phyloP scores from a whole-genome alignment of 768 basidiomycete species.

The Terana coerulea region DNA sequence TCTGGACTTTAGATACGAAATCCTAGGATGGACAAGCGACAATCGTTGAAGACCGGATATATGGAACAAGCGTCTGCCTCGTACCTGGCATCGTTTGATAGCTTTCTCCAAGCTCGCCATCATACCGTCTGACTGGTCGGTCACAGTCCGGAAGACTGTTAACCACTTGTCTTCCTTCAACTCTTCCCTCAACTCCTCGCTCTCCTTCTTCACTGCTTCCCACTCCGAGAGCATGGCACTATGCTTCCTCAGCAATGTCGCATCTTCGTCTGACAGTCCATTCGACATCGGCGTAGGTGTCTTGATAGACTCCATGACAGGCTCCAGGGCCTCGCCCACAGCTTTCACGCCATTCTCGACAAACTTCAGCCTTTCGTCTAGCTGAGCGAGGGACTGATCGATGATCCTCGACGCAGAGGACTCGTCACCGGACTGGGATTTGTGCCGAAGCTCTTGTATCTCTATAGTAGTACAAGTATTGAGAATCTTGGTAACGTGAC shows the following conservation, averaged over 20 bases:
- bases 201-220: conserved; percentile 77
- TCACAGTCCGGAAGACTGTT: conserved; percentile 89
- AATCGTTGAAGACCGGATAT: neutral
- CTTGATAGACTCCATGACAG: conserved; percentile 45
- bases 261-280: conserved; percentile 34
- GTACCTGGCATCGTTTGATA: conserved; percentile 82
- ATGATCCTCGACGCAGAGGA: conserved; percentile 64
- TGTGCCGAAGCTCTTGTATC: conserved; percentile 91
- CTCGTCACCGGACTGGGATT: conserved; percentile 61
- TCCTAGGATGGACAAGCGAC: conserved; percentile 56
- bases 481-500: no score
- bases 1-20: conserved; percentile 82
- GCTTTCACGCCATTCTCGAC: conserved; percentile 70
- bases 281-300: conserved; percentile 41
- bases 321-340: conserved; percentile 62
- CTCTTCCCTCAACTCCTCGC: conserved; percentile 81
- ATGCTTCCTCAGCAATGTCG: conserved; percentile 68
- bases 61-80: conserved; percentile 22
- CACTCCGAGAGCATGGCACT: conserved; percentile 71
- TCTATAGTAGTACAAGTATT: conserved; percentile 41
- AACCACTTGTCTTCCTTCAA: conserved; percentile 98
- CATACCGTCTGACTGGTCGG: conserved; percentile 96
- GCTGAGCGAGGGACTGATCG: conserved; percentile 73
- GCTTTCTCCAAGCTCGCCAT: conserved; percentile 95
- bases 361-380: conserved; percentile 75